These are phyloP conservation scores for Batrachochytrium dendrobatidis DNA, from an alignment of 371 early-diverging fungal genomes.

Conservation along the genomic window DNA sequence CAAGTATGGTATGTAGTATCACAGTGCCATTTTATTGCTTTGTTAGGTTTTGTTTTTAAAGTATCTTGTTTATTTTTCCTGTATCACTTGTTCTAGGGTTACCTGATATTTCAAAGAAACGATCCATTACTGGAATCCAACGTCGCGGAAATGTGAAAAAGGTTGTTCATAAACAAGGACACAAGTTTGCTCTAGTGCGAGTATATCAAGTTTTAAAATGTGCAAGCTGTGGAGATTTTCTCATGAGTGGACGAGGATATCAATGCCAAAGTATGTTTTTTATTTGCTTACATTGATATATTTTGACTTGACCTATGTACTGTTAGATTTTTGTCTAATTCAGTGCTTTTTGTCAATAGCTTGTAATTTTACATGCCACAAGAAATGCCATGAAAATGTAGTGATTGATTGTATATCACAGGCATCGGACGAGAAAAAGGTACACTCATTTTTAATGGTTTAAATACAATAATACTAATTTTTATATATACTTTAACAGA, in stretches of 20 bases:
- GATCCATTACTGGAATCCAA: slow-evolving; percentile 54
- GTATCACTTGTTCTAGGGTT: background rate
- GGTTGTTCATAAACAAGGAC: slow-evolving; percentile 74
- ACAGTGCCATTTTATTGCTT: background rate
- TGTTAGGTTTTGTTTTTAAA: background rate
- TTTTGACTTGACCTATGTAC: background rate
- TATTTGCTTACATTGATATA: background rate
- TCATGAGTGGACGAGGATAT: slow-evolving; percentile 74
- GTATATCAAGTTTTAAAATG: slow-evolving; percentile 92
- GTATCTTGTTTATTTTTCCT: background rate
- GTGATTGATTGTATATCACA: slow-evolving; percentile 86
- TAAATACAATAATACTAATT: no score
- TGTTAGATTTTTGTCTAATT: background rate
- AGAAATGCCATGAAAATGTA: slow-evolving; percentile 74
- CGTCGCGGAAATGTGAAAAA: slow-evolving; percentile 87
- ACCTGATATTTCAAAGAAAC: slow-evolving; percentile 15
- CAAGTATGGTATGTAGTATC: slow-evolving; percentile 54
- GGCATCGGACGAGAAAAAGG: background rate
- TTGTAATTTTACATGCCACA: slow-evolving; percentile 91
- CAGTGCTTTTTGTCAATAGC: slow-evolving; percentile 35
- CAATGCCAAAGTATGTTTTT: slow-evolving; percentile 73
- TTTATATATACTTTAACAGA: background rate
- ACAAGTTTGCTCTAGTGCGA: slow-evolving; percentile 74
- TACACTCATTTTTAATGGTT: no score
- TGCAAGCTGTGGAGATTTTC: slow-evolving; percentile 84